Conservation (phyloP, 75 land plant species). For the Picea sitchensis region DNA sequence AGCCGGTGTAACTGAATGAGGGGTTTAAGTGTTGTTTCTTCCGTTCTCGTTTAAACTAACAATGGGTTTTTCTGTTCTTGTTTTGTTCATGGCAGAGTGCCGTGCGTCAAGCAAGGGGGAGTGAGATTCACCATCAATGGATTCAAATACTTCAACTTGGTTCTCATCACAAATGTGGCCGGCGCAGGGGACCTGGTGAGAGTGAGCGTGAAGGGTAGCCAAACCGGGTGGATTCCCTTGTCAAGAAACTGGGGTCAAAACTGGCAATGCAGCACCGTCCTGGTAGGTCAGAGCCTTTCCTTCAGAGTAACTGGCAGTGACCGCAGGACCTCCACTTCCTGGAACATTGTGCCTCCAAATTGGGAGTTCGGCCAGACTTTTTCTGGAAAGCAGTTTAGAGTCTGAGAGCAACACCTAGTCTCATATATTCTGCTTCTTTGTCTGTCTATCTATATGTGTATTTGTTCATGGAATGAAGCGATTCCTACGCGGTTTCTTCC, state of each 20-base stretch:
- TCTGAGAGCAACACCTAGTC: not conserved
- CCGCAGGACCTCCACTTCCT: conserved; percentile 19
- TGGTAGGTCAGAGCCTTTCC: conserved; percentile 29
- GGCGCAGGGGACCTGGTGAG: conserved; percentile 34
- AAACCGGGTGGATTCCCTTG: conserved; percentile 28
- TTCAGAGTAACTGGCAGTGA: conserved; percentile 32
- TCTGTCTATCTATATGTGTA: no score
- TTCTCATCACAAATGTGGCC: conserved; percentile 40
- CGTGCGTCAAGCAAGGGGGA: conserved; percentile 49
- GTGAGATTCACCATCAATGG: conserved; percentile 45
- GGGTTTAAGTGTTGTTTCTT: no score
- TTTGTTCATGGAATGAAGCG: no score
- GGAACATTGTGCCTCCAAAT: conserved; percentile 24
- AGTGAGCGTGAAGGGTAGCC: conserved; percentile 31
- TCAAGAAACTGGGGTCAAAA: conserved; percentile 49
- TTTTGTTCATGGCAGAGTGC: conserved; percentile 5
- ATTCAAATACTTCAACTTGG: conserved; percentile 31
- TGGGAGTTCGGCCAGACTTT: conserved; percentile 61
- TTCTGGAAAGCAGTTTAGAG: conserved; percentile 28
- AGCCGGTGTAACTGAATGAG: no score
- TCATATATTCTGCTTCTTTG: no score
- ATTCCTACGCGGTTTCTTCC: no score
- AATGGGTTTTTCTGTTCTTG: no score
- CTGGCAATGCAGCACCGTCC: conserved; percentile 28
- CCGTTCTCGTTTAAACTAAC: no score